Conservation (phyloP, 495 filamentous ascomycete genomes). For the Aspergillus funiculosus region DNA sequence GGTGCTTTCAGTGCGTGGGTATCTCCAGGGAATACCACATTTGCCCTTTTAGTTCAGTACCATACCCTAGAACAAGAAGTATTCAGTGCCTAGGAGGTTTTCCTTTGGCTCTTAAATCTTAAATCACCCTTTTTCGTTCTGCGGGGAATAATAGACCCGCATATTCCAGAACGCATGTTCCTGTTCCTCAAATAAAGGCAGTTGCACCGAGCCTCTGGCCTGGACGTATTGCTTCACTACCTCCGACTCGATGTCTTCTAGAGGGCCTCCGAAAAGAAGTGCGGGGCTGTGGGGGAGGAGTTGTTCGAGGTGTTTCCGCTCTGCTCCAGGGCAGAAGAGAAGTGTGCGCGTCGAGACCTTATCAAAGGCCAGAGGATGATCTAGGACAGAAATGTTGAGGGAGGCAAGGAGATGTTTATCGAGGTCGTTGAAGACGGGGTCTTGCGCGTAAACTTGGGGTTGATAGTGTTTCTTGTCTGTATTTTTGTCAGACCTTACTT, state of each 20-base stretch:
- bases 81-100: too few species aligned
- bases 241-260: constrained; percentile 30
- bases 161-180: constrained; percentile 44
- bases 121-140: not conserved
- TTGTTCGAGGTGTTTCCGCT: constrained; percentile 33
- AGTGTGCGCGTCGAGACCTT: constrained; percentile 48
- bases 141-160: constrained; percentile 32
- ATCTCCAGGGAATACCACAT: too few species aligned
- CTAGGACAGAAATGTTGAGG: constrained; percentile 49
- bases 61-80: too few species aligned
- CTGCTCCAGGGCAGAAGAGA: constrained; percentile 55
- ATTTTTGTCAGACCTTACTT: not conserved
- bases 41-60: not conserved
- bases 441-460: constrained; percentile 53
- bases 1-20: not conserved
- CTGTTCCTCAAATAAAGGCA: constrained; percentile 32
- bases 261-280: constrained; percentile 32
- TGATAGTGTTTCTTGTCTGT: constrained; percentile 1
- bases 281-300: constrained; percentile 27
- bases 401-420: constrained; percentile 53
- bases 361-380: constrained; percentile 53
- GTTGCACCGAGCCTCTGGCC: constrained; percentile 18
- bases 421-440: constrained; percentile 60
- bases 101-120: not conserved
- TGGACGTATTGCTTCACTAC: constrained; percentile 24